phyloP scores from a whole-genome alignment of 73 alveolate species.

The Paramecium caudatum region DNA sequence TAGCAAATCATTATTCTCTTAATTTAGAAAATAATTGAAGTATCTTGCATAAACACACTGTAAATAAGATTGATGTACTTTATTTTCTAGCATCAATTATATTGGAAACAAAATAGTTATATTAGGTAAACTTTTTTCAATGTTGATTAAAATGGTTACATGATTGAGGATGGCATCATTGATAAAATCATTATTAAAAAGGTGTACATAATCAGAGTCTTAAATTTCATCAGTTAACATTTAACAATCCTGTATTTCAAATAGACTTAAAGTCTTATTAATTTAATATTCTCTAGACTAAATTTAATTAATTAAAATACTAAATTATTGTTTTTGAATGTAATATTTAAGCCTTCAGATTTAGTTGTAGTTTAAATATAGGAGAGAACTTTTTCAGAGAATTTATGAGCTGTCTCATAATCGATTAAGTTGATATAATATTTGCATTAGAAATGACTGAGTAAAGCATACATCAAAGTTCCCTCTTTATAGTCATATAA shows the following conservation, averaged over 20 bases:
- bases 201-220: slow-evolving; percentile 17
- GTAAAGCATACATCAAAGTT: neutral
- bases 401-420: slow-evolving; percentile 4
- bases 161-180: slow-evolving; percentile 48
- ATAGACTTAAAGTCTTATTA: neutral
- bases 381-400: neutral
- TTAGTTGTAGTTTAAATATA: neutral
- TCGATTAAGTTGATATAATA: neutral
- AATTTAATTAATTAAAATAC: neutral
- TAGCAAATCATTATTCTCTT: too few species aligned
- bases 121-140: slow-evolving; percentile 16
- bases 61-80: neutral
- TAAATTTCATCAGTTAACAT: neutral
- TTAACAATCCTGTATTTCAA: neutral
- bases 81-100: neutral
- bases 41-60: neutral
- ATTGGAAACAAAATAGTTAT: neutral
- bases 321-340: neutral
- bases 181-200: slow-evolving; percentile 6
- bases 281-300: neutral
- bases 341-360: neutral
- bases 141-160: neutral
- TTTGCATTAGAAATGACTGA: slow-evolving; percentile 29
- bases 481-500: slow-evolving; percentile 13
- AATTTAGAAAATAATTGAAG: neutral